Base-by-base conservation (phyloP, 2,329 filamentous ascomycete species). In the Orbilia javanica region DNA sequence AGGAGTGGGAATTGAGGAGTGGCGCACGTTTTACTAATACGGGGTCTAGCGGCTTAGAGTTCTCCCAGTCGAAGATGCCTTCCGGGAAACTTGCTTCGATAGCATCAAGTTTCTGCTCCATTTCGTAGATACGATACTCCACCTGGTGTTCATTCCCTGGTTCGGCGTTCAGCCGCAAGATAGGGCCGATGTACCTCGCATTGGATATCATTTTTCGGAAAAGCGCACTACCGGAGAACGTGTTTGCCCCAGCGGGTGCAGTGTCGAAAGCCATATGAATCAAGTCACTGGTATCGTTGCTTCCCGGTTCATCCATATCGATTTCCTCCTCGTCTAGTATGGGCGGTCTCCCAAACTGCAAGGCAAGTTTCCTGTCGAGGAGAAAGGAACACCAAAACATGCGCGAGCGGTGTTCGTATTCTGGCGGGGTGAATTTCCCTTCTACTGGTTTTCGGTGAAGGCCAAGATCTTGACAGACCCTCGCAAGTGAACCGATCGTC, bases 331-430 rank as follows among this genome's bases (percentile, higher is more conserved):
- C 80, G 11, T 79, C 64, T 34, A 81, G 79, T 66, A 81, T 81
- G 3, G 80, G 74, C 2, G 80, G 79, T 50, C 81, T 70, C 5
- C 80, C 80, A 31, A 80, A 80, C 34, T 81, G 80, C 22, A 82
- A 62, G 1, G 79, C 80, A 36, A 81, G 78, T 52, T 82, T 82
- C 7, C 80, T 79, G 39, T 82, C 81, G 31, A 82, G 77, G 27
- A 82, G 79, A 29, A 81, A 82, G 3, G 80, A 78, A 13, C 79
- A 79, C 81, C 81, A 82, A 60, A 82, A 82, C 34, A 82, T 76
- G 3, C 81, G 81, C 10, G 79, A 80, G 2, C 81, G 79, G 34
- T 73, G 74, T 66, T 82, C 81, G 13, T 64, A 63, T 65, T 80
- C 80, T 25, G 79, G 60, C 6, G 72, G 60, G 3, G 75, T 67